Base-by-base conservation (phyloP, 768 basidiomycete species). In the Pisolithus marmoratus region DNA sequence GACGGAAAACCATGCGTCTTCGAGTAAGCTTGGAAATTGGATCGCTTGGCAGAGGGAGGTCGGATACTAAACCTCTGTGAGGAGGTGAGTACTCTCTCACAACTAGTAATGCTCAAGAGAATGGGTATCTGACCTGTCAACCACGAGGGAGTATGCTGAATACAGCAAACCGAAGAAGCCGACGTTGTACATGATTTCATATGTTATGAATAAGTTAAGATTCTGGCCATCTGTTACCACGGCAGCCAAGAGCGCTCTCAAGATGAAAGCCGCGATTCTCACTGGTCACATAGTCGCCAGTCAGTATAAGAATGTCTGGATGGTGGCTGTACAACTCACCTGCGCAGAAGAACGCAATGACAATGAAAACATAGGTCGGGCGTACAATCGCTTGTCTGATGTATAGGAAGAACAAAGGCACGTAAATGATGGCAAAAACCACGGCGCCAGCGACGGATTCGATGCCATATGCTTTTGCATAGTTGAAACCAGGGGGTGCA, bases 151-250 rank as follows among this genome's bases (percentile, higher is more conserved):
- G 50, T 71, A 69, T 17, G 68, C 62, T 12, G 65, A 70, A 47
- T 67, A 70, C 8, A 71, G 45, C 38, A 71, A 47, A 54, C 63
- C 66, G 23, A 67, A 71, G 64, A 71, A 69, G 40, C 69, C 70
- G 17, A 64, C 60, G 42, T 64, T 69, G 54, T 71, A 72, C 19
- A 71, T 29, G 50, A 70, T 53, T 49, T 63, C 57, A 46, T 61
- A 62, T n/a, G 69, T 54, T 46, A 69, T 54, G 26, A 68, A 46
- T 31, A 62, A 27, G 22, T 56, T 48, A 27, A 60, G 20, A 23
- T 65, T 53, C 47, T 68, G 31, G 5, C 58, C 64, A 2, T 58
- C 64, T 5, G 51, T 48, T 20, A 49, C 31, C 19, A 61, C 60
- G 4, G 55, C 54, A 27, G 70, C 68, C 23, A 70, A 54, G 19